Evolutionary conservation across 163 green algal species (phyloP).

Genomic region (Smithsoniella earleae): DNA sequence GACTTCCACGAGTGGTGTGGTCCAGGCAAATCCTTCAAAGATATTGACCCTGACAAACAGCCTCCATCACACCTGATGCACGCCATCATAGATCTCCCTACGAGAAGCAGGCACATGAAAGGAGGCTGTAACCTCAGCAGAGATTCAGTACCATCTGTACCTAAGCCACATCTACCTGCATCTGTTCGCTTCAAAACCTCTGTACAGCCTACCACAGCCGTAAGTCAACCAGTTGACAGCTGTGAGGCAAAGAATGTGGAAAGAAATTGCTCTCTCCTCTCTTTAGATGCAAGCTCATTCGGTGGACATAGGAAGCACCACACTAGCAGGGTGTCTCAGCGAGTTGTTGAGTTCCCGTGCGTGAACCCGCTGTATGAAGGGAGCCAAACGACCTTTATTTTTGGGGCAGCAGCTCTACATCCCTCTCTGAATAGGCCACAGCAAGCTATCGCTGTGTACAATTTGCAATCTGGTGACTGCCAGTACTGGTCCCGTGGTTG

Average conservation of each 20-base stretch:
- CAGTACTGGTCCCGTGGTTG: not conserved
- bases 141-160: too few relatives aligned
- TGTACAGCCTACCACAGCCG: not conserved
- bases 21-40: not conserved
- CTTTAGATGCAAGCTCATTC: not conserved
- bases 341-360: not conserved
- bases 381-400: not conserved
- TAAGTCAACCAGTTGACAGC: not conserved
- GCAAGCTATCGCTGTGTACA: constrained; percentile 18
- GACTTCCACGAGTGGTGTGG: not conserved
- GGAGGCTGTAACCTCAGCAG: too few relatives aligned
- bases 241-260: not conserved
- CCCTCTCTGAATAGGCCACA: not conserved
- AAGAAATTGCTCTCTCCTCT: not conserved
- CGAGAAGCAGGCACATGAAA: too few relatives aligned
- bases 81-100: not conserved
- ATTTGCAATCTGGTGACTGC: not conserved
- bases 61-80: not conserved
- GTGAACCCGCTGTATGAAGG: not conserved
- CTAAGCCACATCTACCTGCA: too few relatives aligned
- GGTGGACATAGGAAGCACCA: not conserved
- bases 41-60: constrained; percentile 1
- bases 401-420: constrained; percentile 1
- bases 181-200: too few relatives aligned
- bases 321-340: not conserved